phyloP scores from a whole-genome alignment of 495 filamentous ascomycete genomes.

The Monascus purpureus region DNA sequence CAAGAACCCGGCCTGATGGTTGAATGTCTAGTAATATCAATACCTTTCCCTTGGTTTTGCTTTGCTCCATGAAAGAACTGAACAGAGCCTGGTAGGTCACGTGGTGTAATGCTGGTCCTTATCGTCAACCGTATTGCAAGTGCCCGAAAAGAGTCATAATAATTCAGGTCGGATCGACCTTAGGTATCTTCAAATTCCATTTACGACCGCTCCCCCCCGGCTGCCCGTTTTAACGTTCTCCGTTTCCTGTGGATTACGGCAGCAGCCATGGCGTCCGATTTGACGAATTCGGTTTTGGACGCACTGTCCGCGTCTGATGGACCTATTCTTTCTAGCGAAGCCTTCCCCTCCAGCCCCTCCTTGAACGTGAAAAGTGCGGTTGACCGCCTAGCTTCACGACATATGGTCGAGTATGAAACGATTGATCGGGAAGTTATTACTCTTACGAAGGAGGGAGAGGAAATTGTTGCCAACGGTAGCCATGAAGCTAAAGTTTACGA shows the following conservation, averaged over 20 bases:
- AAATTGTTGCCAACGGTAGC: slow-evolving; percentile 70
- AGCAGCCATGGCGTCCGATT: slow-evolving; percentile 44
- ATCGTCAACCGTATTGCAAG: slow-evolving; percentile 9
- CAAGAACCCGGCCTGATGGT: too few species aligned
- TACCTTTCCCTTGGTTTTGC: too few species aligned
- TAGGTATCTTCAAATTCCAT: slow-evolving; percentile 9
- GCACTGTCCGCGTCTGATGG: slow-evolving; percentile 47
- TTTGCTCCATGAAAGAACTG: too few species aligned
- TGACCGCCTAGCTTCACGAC: slow-evolving; percentile 67
- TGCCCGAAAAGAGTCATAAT: slow-evolving; percentile 13
- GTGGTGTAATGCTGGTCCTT: slow-evolving; percentile 4
- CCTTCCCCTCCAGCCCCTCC: slow-evolving; percentile 61
- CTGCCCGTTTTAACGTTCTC: slow-evolving; percentile 5
- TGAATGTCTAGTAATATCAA: too few species aligned
- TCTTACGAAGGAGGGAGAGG: slow-evolving; percentile 64
- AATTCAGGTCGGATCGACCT: slow-evolving; percentile 6
- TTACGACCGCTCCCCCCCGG: slow-evolving; percentile 9
- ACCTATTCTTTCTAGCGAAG: slow-evolving; percentile 56
- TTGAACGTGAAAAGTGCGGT: slow-evolving; percentile 69
- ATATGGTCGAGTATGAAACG: slow-evolving; percentile 77
- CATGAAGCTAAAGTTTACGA: slow-evolving; percentile 94
- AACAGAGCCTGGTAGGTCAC: too few species aligned
- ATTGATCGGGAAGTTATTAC: slow-evolving; percentile 64
- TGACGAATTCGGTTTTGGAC: slow-evolving; percentile 51
- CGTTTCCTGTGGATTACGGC: slow-evolving; percentile 12